Base-by-base conservation (phyloP, 345 rosid genomes). In the Mangifera indica region DNA sequence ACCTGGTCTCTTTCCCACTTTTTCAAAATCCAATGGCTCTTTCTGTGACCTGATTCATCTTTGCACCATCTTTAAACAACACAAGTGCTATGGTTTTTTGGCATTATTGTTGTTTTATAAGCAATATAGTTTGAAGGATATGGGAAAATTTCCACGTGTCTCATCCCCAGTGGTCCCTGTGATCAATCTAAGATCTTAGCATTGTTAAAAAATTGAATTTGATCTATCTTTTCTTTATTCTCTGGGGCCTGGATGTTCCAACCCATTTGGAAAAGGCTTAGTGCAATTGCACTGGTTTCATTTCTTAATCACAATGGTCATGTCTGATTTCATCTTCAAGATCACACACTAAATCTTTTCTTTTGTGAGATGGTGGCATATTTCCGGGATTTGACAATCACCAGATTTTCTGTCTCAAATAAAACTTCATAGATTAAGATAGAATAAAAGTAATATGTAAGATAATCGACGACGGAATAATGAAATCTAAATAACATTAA, bases 1-100 rank as follows among this genome's bases (percentile, higher is more conserved):
- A 34, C 21, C 2, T 8, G 63, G 63, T 62, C 68, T 61, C 45
- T 37, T 22, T 58, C 60, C 25, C 25, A 65, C 79, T 69, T 74
- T 71, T 76, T 24, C 63, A 17, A 61, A 70, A 76, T 52, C 76
- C 72, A 73, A 63, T 67, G 54, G 74, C 75, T 75, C 34, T 57
- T 73, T 72, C 66, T 72, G 59, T 60, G 78, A 69, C 84, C 67
- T 80, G 77, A 71, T 80, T 45, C 72, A 83, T 67, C 77, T 40
- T 63, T 67, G 79, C 81, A 81, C 72, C 77, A 56, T 81, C 79
- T 83, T 78, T 81, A 78, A 67, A 72, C 11, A 68, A 63, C 81
- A 81, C 45, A 44, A 49, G 40, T 76, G 68, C 65, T 70, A 32
- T 68, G 42, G 63, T 22, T 26, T 64, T 66, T 78, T 72, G 74